Base-by-base conservation (phyloP, 192 early-diverging fungal species). In the Gaertneriomyces semiglobifer region DNA sequence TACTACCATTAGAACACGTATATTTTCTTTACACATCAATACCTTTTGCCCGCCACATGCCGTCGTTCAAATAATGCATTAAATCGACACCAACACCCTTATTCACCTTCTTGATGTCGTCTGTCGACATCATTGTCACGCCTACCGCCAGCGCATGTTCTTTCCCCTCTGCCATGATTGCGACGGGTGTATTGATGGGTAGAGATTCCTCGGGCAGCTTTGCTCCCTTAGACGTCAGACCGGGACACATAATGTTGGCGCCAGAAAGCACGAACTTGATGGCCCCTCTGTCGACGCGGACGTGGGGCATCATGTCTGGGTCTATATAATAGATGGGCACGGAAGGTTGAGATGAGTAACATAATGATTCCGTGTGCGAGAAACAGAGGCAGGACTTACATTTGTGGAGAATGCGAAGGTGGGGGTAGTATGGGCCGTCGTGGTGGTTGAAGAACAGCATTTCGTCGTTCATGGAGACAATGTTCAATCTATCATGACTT, bases 221-320 rank as follows among this genome's bases (percentile, higher is more conserved):
- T 8, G 91, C 97, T 6, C 95, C 95, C 39, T 88, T 86, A 42
- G 92, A 95, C 12, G 97, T 99, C 73, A 99, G 75, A 39, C 97
- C 97, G 4, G 95, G 97, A 65, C 94, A 97, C 97, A 99, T 99
- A 68, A 99, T 95, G 74, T 96, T 92, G 53, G 95, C 95, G 1
- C 95, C 95, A 9, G 89, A 89, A 7, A 99, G 86, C 5, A 99
- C 90, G 77, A 94, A 96, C 79, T 98, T 98, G 76, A 98, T 97
- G 44, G 97, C 97, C 6, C 97, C 97, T 11, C 88, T 84, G 72
- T 99, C 97, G 25, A 97, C 94, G 67, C 96, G 93, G 55, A 97
- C 77, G 18, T 79, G 79, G 41, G 94, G 93, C 72, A 98, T 79
- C 53, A 96, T 92, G 76, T 88, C 87, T 0, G 97, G 97, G 80